A percentile compares a stretch with the other conserved stretches of the same genome.
These are phyloP conservation scores for Avena sativa DNA, from an alignment of 176 grass and related monocot genomes.

Conservation along the genomic window DNA sequence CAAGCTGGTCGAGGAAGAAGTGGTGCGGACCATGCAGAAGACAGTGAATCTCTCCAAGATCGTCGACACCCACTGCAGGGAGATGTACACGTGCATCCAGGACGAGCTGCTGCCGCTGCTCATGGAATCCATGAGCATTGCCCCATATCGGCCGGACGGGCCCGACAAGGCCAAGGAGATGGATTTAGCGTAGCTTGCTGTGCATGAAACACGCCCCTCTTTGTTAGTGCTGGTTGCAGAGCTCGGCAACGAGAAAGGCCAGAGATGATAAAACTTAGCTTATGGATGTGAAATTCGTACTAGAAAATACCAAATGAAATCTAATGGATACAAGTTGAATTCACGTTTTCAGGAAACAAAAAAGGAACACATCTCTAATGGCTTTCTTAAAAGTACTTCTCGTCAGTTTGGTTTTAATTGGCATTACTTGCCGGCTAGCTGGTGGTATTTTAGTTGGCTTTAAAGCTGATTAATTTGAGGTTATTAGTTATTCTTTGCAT, in stretches of 20 bases:
- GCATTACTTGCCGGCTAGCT: no score
- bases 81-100: constrained; percentile 55
- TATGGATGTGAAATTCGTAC: neutral
- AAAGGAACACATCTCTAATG: no score
- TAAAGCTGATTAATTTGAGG: no score
- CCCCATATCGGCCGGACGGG: constrained; percentile 35
- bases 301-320: neutral
- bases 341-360: no score
- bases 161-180: constrained; percentile 44
- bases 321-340: no score
- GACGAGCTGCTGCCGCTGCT: constrained; percentile 54
- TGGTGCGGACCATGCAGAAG: constrained; percentile 9
- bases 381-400: no score
- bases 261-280: neutral
- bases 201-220: neutral
- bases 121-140: constrained; percentile 3
- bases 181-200: neutral
- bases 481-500: no score
- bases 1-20: neutral
- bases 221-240: neutral
- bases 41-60: constrained; percentile 29
- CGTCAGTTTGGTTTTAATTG: no score
- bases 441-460: no score
- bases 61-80: constrained; percentile 42
- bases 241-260: neutral